A percentile compares a stretch with the other conserved stretches of the same genome.
These are phyloP conservation scores for Exophiala sideris DNA, from an alignment of 2,329 filamentous ascomycete genomes.

Conservation along the genomic window DNA sequence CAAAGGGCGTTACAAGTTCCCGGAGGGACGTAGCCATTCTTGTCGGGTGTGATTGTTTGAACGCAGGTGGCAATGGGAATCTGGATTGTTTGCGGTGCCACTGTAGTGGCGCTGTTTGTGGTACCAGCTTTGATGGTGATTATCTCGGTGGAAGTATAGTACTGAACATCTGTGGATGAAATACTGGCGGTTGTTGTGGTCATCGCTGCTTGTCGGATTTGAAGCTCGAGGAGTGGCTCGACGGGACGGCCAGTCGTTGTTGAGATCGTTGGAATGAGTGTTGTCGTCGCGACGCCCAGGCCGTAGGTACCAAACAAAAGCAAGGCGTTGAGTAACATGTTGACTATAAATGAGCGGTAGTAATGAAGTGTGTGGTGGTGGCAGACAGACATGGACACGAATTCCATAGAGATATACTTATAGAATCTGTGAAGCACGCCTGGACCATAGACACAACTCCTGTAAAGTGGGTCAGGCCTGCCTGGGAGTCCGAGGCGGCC, in stretches of 20 bases:
- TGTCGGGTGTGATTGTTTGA: conserved; percentile 30
- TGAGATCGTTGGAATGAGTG: neutral
- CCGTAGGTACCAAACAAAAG: neutral
- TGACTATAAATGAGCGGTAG: too few species aligned
- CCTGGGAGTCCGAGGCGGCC: neutral
- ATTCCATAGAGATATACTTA: too few species aligned
- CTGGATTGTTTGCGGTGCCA: neutral
- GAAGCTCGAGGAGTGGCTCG: neutral
- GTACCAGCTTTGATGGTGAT: conserved; percentile 1
- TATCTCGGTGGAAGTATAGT: neutral
- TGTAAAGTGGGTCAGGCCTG: neutral
- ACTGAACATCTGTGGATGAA: neutral
- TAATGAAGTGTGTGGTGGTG: too few species aligned
- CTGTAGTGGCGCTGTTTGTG: neutral
- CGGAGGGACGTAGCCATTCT: conserved; percentile 38
- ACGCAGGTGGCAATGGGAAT: conserved; percentile 5
- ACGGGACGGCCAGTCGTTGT: neutral
- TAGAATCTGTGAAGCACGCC: neutral
- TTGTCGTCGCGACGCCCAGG: neutral
- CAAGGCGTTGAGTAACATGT: too few species aligned
- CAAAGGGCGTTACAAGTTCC: conserved; percentile 36
- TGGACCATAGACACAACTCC: neutral
- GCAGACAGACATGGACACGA: too few species aligned
- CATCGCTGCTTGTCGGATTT: neutral
- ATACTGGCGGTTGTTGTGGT: conserved; percentile 1